Evolutionary conservation across 179 eudicot species (phyloP), one percentile per base, ranked within the genome.

Genomic region (Beta lomatogona): DNA sequence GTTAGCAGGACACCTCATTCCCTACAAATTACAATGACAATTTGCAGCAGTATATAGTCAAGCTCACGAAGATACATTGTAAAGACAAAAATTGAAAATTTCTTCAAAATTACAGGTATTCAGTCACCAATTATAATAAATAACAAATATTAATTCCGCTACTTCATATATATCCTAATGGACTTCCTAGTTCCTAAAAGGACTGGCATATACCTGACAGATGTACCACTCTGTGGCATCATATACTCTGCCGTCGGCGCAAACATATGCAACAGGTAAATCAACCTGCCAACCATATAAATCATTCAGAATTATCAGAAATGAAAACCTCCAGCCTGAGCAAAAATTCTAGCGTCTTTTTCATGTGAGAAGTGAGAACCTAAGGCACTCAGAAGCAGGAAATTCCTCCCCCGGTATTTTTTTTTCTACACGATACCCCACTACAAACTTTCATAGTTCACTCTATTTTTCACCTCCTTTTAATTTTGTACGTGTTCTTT

Each of bases 191-290:
- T 52, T 52, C 9, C 55, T 63, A 64, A 19, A 7, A 65, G 58
- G 65, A 52, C 13, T 52, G 5, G 25, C 25, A 73, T 46, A 67
- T 86, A 96, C 99, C 98, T 94, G 99, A 82, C 99, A 96, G 31
- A 94, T 90, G 82, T 91, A 96, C 99, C 99, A 96, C 82, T 93
- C 96, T 65, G 98, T 89, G 57, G 98, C 97, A 87, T 93, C 84
- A 75, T 91, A 96, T 61, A 96, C 86, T 87, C 80, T 93, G 85
- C 97, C 88, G 77, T 92, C 97, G 63, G 93, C 98, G 63, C 98
- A 96, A 77, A 94, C 93, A 84, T 88, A 96, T 25, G 99, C 98
- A 85, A 84, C 87, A 64, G 98, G 98, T 78, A 89, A 83, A 83
- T 91, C 97, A 68, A 94, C 98, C 99, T 96, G 92, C 83, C 83